These are phyloP conservation scores for Alopecurus myosuroides DNA, from an alignment of 176 grass and related monocot species.

Conservation along the genomic window DNA sequence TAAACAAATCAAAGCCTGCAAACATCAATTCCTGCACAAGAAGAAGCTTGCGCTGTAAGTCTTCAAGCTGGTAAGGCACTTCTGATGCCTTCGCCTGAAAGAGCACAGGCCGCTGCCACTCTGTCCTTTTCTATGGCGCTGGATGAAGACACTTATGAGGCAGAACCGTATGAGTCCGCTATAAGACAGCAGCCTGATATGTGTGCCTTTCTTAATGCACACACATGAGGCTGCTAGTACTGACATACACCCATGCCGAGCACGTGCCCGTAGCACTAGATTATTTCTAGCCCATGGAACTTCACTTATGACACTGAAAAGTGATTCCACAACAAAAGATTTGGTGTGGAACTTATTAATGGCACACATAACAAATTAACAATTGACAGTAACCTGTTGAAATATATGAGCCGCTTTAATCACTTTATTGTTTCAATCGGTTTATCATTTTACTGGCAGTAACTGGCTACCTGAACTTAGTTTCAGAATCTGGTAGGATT, in stretches of 20 bases:
- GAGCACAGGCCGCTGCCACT: too few relatives aligned
- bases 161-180: neutral
- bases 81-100: too few relatives aligned
- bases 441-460: neutral
- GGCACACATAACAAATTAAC: neutral
- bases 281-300: neutral
- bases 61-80: too few relatives aligned
- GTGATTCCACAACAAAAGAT: neutral
- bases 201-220: neutral
- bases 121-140: neutral
- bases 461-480: neutral
- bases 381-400: neutral
- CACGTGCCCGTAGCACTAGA: neutral
- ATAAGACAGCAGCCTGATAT: neutral
- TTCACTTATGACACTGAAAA: neutral
- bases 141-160: neutral
- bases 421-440: neutral
- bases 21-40: too few relatives aligned
- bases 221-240: neutral
- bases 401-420: constrained; percentile 13
- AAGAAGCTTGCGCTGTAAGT: too few relatives aligned
- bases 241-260: neutral
- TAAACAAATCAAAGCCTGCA: too few relatives aligned
- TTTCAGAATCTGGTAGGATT: neutral
- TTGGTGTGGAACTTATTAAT: neutral